Evolutionary conservation across 2,329 filamentous ascomycete genomes (phyloP).

Genomic region (Xylaria digitata): DNA sequence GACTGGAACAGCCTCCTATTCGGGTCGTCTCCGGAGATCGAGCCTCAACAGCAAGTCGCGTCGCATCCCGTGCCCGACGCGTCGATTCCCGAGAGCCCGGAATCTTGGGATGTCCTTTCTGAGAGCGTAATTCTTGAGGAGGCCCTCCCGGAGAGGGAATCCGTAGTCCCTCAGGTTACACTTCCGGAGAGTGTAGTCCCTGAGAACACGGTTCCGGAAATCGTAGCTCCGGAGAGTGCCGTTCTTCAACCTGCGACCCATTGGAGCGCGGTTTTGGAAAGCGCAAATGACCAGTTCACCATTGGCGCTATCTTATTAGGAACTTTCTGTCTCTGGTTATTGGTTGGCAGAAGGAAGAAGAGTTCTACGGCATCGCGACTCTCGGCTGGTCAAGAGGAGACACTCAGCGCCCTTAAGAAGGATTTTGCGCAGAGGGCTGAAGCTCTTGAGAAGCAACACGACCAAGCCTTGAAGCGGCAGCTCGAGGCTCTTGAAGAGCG

Average conservation of each 20-base stretch:
- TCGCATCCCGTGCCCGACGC: slow-evolving; percentile 30
- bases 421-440: slow-evolving; percentile 38
- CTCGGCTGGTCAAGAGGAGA: slow-evolving; percentile 27
- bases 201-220: slow-evolving; percentile 9
- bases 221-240: neutral
- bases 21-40: slow-evolving; percentile 32
- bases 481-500: slow-evolving; percentile 38
- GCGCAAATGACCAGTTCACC: slow-evolving; percentile 27
- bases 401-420: slow-evolving; percentile 32
- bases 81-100: slow-evolving; percentile 18
- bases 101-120: slow-evolving; percentile 9
- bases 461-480: slow-evolving; percentile 34
- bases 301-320: slow-evolving; percentile 32
- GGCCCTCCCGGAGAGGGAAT: slow-evolving; percentile 10
- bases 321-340: slow-evolving; percentile 34
- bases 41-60: slow-evolving; percentile 26
- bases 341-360: slow-evolving; percentile 30
- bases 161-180: slow-evolving; percentile 2
- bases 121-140: slow-evolving; percentile 14
- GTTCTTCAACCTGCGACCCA: neutral
- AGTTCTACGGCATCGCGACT: slow-evolving; percentile 12
- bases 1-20: slow-evolving; percentile 42
- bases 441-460: slow-evolving; percentile 37
- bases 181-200: neutral
- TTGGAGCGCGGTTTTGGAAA: slow-evolving; percentile 17